phyloP scores from a whole-genome alignment of 78 protist genomes.

The Dictyostelium intermedium region DNA sequence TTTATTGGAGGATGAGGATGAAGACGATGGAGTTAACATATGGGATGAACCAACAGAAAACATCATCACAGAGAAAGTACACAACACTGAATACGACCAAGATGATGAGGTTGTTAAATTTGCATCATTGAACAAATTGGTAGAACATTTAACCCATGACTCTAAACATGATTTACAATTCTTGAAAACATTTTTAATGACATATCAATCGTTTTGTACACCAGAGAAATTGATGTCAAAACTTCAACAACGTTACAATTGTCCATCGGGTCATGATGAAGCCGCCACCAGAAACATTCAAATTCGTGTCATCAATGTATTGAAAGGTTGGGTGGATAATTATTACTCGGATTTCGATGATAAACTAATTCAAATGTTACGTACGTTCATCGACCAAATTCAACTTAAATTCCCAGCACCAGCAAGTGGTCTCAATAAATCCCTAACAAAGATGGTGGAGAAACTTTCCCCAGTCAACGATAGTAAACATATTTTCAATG shows the following conservation, averaged over 20 bases:
- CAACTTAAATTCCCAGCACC: slow-evolving; percentile 43
- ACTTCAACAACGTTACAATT: slow-evolving; percentile 74
- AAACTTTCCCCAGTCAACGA: background rate
- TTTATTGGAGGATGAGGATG: slow-evolving; percentile 71
- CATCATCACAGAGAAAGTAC: slow-evolving; percentile 41
- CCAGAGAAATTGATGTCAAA: slow-evolving; percentile 76
- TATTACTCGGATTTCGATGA: slow-evolving; percentile 83
- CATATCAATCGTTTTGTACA: slow-evolving; percentile 81
- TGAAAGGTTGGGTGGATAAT: slow-evolving; percentile 79
- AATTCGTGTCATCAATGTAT: slow-evolving; percentile 71
- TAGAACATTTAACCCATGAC: slow-evolving; percentile 79
- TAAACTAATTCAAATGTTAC: slow-evolving; percentile 8
- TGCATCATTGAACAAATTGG: slow-evolving; percentile 78
- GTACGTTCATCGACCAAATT: slow-evolving; percentile 52
- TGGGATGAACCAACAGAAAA: slow-evolving; percentile 78
- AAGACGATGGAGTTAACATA: slow-evolving; percentile 74
- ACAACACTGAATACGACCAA: slow-evolving; percentile 41
- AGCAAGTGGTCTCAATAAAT: slow-evolving; percentile 4
- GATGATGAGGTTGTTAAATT: slow-evolving; percentile 82
- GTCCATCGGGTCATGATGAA: slow-evolving; percentile 46
- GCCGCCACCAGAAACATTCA: slow-evolving; percentile 41
- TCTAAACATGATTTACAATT: slow-evolving; percentile 73
- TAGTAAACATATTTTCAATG: slow-evolving; percentile 47
- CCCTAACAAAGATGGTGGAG: slow-evolving; percentile 19
- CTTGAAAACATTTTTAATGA: slow-evolving; percentile 77